A percentile compares a stretch with the other conserved stretches of the same genome.
Conservation (phyloP, 2,329 filamentous ascomycete genomes). For the Fusarium chlamydosporum region DNA sequence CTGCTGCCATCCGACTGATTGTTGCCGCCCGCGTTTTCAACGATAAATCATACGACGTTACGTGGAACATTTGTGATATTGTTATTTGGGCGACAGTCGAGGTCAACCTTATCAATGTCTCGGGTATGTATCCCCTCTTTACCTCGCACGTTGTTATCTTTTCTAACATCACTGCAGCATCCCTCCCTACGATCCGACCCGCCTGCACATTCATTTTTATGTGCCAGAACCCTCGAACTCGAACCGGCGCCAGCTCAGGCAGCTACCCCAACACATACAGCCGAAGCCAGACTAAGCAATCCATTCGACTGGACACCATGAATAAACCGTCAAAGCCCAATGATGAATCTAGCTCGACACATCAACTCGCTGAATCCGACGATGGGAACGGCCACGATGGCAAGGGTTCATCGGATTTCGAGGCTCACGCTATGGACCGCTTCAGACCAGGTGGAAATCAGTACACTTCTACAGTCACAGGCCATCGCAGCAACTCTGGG, state of each 20-base stretch:
- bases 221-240: constrained; percentile 29
- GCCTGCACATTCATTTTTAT: constrained; percentile 45
- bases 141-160: accelerated
- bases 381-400: constrained; percentile 3
- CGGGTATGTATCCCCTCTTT: constrained; percentile 7
- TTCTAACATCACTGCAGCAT: constrained; percentile 18
- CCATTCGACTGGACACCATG: constrained; percentile 44
- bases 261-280: constrained; percentile 40
- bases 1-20: constrained; percentile 40
- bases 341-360: constrained; percentile 44
- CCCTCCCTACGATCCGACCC: constrained; percentile 47
- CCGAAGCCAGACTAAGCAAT: constrained; percentile 45
- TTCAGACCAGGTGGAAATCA: constrained; percentile 29
- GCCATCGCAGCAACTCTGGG: constrained; percentile 2
- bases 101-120: constrained; percentile 48
- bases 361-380: constrained; percentile 40
- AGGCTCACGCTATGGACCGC: constrained; percentile 43
- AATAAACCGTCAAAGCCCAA: constrained; percentile 15
- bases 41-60: constrained; percentile 35
- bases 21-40: constrained; percentile 40
- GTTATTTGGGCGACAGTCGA: constrained; percentile 49
- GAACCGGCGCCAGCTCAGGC: constrained; percentile 40
- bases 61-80: constrained; percentile 46
- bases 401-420: constrained; percentile 41
- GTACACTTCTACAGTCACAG: constrained; percentile 36